Base-by-base conservation (phyloP, 2,329 filamentous ascomycete genomes). In the Xylariaceae sp. region DNA sequence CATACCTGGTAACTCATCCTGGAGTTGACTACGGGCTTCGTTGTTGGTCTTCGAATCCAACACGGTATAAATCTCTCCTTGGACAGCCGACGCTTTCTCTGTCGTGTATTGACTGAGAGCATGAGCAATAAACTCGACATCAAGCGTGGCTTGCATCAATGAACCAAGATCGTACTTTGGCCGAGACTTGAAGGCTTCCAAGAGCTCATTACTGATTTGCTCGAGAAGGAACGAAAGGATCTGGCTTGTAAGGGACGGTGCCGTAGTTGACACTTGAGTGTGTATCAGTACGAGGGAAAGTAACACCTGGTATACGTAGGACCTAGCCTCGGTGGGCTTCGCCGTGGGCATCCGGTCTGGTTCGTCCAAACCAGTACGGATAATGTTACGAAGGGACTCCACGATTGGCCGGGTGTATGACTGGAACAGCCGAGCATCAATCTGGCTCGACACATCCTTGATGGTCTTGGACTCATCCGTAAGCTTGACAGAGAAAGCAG, bases 51-150 rank as follows among this genome's bases (percentile, higher is more conserved):
- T 86, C 61, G 85, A 83, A 72, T 99, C 94, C 13, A 99, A 78
- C 71, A 94, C 91, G 65, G 94, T 85, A 74, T 97, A 99, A 52
- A 99, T 93, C 72, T 92, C 86, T 67, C 88, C 88, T 76, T 97
- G 94, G 11, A 90, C 81, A 71, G 92, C 86, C 6, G 86, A 86
- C 2, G 92, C 90, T 54, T 85, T 82, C 59, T 96, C 89, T 0
- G 90, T 94, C 0, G 90, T 94, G 74, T 95, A 99, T 67, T 92
- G 88, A 62, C 85, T 89, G 39, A 99, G 82, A 4, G 93, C 97
- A 77, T 99, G 94, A 0, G 92, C 90, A 59, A 97, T 87, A 71
- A 99, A 97, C 74, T 99, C 94, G 1, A 97, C 92, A 70, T 99
- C 94, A 1, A 99, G 84, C 0, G 94, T 99, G 1, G 95, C 95